Conservation (phyloP, 1,284 basidiomycete genomes). For the Marasmius tenuissimus region DNA sequence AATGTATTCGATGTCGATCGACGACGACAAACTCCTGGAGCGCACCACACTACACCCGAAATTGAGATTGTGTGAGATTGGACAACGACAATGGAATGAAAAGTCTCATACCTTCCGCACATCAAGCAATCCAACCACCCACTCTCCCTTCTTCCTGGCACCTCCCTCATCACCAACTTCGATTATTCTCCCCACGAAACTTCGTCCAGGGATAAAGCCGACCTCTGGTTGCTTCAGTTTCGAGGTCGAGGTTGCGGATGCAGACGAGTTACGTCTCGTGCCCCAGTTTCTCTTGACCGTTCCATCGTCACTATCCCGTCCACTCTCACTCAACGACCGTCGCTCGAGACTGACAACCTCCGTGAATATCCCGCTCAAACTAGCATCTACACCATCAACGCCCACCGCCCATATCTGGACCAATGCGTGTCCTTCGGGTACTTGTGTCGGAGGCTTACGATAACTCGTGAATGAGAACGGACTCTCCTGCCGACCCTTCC, state of each 20-base stretch:
- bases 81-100: constrained; percentile 7
- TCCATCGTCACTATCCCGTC: constrained; percentile 12
- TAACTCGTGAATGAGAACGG: constrained; percentile 51
- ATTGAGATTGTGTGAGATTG: constrained; percentile 6
- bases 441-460: constrained; percentile 69
- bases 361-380: constrained; percentile 43
- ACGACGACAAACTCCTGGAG: constrained; percentile 83
- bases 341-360: constrained; percentile 17
- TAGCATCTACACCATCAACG: constrained; percentile 70
- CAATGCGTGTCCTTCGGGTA: constrained; percentile 66
- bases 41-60: constrained; percentile 63
- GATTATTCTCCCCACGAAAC: constrained; percentile 78
- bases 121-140: constrained; percentile 79
- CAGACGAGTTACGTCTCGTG: neutral
- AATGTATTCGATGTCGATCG: constrained; percentile 75
- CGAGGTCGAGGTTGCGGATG: neutral
- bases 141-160: constrained; percentile 70
- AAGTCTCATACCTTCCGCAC: constrained; percentile 66
- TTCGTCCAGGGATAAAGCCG: constrained; percentile 80
- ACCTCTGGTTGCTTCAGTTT: constrained; percentile 35
- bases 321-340: constrained; percentile 14
- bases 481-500: neutral
- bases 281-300: constrained; percentile 3
- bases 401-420: constrained; percentile 87
- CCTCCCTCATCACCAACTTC: constrained; percentile 81